Conservation (phyloP, 2,329 filamentous ascomycete genomes). For the Rasamsonia emersonii region DNA sequence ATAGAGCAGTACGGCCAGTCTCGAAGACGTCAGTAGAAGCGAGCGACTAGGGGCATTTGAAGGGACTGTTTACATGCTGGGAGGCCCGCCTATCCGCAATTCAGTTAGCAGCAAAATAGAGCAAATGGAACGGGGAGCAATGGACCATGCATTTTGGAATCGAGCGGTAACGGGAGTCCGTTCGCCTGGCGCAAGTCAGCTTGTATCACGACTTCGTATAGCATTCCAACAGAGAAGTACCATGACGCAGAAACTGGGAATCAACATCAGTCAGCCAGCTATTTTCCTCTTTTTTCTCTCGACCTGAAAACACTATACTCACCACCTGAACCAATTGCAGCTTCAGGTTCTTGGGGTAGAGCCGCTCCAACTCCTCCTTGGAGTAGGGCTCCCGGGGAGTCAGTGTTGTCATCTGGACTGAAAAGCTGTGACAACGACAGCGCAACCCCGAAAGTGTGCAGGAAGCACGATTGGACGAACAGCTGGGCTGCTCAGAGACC, state of each 20-base stretch:
- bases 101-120: conserved; percentile 12
- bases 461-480: no score
- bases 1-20: conserved; percentile 88
- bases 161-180: conserved; percentile 80
- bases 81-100: conserved; percentile 37
- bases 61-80: conserved; percentile 33
- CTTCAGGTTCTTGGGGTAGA: conserved; percentile 74
- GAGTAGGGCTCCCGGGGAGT: conserved; percentile 68
- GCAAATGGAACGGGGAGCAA: conserved; percentile 1
- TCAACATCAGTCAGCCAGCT: conserved; percentile 11
- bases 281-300: background rate
- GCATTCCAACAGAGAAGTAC: conserved; percentile 25
- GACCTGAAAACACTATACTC: conserved; percentile 17
- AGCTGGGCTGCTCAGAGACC: no score
- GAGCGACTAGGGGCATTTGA: conserved; percentile 1
- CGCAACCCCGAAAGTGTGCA: no score
- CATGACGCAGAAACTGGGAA: conserved; percentile 59
- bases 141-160: conserved; percentile 60
- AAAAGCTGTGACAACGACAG: no score
- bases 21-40: conserved; percentile 18
- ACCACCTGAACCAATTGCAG: conserved; percentile 84
- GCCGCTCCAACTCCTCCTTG: conserved; percentile 64
- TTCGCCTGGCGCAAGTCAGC: conserved; percentile 42
- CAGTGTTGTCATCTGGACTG: conserved; percentile 70
- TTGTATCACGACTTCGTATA: conserved; percentile 6